phyloP scores from a whole-genome alignment of 148 eudicot genomes.

The Gaultheria prostrata region DNA sequence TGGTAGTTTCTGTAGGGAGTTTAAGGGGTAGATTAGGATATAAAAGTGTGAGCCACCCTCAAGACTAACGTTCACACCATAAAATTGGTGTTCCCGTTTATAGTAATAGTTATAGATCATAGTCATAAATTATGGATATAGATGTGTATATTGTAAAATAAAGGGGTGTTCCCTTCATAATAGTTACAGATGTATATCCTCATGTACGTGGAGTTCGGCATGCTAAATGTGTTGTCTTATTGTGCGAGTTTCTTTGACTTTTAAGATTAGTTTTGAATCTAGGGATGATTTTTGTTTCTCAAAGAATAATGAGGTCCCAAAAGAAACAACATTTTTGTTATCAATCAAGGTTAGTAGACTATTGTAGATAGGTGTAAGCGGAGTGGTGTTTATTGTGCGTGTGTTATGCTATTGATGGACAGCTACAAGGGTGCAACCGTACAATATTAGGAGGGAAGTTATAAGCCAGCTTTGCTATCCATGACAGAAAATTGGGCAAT shows the following conservation, averaged over 20 bases:
- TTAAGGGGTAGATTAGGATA: not conserved
- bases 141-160: no score
- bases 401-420: not conserved
- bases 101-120: not conserved
- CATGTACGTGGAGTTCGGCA: not conserved
- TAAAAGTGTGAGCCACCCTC: not conserved
- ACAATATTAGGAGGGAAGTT: not conserved
- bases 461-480: not conserved
- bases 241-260: not conserved
- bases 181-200: not conserved
- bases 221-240: not conserved
- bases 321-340: not conserved
- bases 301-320: not conserved
- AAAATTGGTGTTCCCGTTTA: not conserved
- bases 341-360: not conserved
- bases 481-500: not conserved
- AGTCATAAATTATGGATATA: no score
- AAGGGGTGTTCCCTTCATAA: not conserved
- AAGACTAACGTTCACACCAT: not conserved
- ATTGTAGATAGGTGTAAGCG: not conserved
- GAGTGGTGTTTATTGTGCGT: not conserved
- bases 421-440: not conserved
- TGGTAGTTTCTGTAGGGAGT: not conserved
- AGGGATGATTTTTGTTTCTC: not conserved
- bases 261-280: not conserved